Evolutionary conservation across 164 flowering plant species (phyloP), one percentile per base, ranked within the genome.

Genomic region (Hamamelis virginiana): DNA sequence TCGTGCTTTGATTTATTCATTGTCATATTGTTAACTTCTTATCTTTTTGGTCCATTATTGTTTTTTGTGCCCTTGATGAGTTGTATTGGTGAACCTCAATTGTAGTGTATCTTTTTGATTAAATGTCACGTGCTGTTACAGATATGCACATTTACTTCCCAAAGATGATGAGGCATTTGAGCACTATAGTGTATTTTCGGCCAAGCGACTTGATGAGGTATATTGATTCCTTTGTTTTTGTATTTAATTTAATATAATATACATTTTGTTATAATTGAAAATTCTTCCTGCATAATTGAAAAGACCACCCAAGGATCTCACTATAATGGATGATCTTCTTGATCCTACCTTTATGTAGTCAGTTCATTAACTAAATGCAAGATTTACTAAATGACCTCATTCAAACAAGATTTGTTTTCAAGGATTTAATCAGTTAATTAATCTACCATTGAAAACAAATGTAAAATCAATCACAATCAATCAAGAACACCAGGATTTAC

Each of bases 171-270:
- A 96, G 46, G 96, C 97, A 13, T 83, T 91, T 84, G 98, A 91
- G 75, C 85, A 83, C 65, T 89, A 90, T 76, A 85, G 73, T 65
- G 68, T 83, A 15, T 84, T 87, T 72, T 87, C 91, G 23, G 76
- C 87, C 25, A 93, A 88, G 78, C 88, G 90, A 68, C 82, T 93
- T 74, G 97, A 96, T 62, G 99, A 96, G 97, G 99, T 96, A 81
- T 55, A 23, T 27, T 44, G 41, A 38, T 5, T 25, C 45, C 12
- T 45, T n/a, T n/a, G 22, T 5, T 23, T 56, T 56, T 5, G 51
- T 9, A 47, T 12, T 27, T 27, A 45, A 26, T 68, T 15, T 25
- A 16, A 46, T 47, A 21, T 45, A 33, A 21, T 9, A 22, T 9
- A 22, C 25, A 15, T 41, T 47, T 47, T 15, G 27, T 48, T 11